A percentile compares a stretch with the other conserved stretches of the same genome.
phyloP scores from a whole-genome alignment of 768 basidiomycete genomes.

The Hortiboletus campestris region DNA sequence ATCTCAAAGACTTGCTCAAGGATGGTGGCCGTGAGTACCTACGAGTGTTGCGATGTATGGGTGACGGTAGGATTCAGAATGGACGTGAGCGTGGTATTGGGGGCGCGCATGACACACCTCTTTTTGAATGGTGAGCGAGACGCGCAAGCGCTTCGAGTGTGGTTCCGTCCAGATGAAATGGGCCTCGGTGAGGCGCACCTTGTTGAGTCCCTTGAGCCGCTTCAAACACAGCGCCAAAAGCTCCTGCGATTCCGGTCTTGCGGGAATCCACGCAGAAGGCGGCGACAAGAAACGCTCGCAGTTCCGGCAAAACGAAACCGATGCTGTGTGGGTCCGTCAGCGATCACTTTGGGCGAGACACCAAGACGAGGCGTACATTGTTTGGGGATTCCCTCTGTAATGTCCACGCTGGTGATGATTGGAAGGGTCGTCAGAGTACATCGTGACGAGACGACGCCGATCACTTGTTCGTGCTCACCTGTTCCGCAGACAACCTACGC shows the following conservation, averaged over 20 bases:
- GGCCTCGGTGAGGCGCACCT: constrained; percentile 96
- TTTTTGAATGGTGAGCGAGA: constrained; percentile 97
- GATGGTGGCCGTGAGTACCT: constrained; percentile 93
- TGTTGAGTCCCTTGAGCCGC: constrained; percentile 90
- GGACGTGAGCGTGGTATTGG: too few species aligned
- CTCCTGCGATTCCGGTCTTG: constrained; percentile 88
- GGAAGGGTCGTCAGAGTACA: background rate
- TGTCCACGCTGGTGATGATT: constrained; percentile 71
- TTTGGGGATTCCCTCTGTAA: constrained; percentile 97
- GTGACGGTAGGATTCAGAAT: background rate
- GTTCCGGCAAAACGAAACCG: constrained; percentile 90
- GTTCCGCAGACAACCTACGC: constrained; percentile 86
- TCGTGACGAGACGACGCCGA: background rate
- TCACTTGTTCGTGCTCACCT: constrained; percentile 49
- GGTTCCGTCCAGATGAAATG: constrained; percentile 99
- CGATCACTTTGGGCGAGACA: background rate
- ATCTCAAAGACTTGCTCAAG: constrained; percentile 97
- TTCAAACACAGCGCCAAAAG: constrained; percentile 92
- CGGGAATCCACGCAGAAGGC: constrained; percentile 81
- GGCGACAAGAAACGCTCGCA: constrained; percentile 96
- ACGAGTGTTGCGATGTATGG: constrained; percentile 13
- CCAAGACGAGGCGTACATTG: constrained; percentile 54
- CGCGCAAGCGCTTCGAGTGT: constrained; percentile 87
- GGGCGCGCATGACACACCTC: constrained; percentile 54
- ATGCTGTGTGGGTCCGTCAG: constrained; percentile 46